A percentile compares a stretch with the other conserved stretches of the same genome.
These are phyloP conservation scores for Curvularia verruculosa DNA, from an alignment of 2,329 filamentous ascomycete species.

Conservation along the genomic window DNA sequence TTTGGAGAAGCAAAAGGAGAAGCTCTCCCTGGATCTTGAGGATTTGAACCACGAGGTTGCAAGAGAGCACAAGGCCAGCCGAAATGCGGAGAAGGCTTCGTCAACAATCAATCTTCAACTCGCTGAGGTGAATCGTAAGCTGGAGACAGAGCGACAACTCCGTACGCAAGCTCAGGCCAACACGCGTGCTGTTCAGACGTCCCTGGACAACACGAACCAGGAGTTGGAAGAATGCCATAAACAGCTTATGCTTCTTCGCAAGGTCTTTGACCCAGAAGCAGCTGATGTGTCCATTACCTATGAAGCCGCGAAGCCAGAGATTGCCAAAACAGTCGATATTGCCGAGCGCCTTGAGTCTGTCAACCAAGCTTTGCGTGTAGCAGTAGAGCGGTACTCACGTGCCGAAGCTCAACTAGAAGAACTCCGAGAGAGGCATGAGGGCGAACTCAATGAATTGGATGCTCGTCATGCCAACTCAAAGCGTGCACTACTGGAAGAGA, in stretches of 20 bases:
- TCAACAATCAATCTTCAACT: constrained; percentile 82
- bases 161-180: constrained; percentile 85
- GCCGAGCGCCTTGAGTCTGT: constrained; percentile 84
- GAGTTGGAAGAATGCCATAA: constrained; percentile 81
- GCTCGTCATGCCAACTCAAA: constrained; percentile 66
- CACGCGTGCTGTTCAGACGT: constrained; percentile 77
- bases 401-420: constrained; percentile 84
- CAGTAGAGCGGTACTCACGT: constrained; percentile 78
- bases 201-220: constrained; percentile 78
- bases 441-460: constrained; percentile 71
- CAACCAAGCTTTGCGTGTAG: constrained; percentile 85
- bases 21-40: constrained; percentile 84
- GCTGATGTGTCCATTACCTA: constrained; percentile 69
- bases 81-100: constrained; percentile 86
- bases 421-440: constrained; percentile 74
- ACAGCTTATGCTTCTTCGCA: constrained; percentile 82
- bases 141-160: constrained; percentile 88
- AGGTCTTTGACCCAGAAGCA: constrained; percentile 80
- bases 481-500: constrained; percentile 82
- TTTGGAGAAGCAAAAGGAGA: constrained; percentile 93
- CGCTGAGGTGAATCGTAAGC: constrained; percentile 84
- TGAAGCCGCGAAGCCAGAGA: constrained; percentile 72
- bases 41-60: constrained; percentile 92
- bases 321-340: constrained; percentile 72
- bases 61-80: constrained; percentile 84